These are phyloP conservation scores for Grammothele lineata DNA, from an alignment of 768 basidiomycete genomes.

Conservation along the genomic window DNA sequence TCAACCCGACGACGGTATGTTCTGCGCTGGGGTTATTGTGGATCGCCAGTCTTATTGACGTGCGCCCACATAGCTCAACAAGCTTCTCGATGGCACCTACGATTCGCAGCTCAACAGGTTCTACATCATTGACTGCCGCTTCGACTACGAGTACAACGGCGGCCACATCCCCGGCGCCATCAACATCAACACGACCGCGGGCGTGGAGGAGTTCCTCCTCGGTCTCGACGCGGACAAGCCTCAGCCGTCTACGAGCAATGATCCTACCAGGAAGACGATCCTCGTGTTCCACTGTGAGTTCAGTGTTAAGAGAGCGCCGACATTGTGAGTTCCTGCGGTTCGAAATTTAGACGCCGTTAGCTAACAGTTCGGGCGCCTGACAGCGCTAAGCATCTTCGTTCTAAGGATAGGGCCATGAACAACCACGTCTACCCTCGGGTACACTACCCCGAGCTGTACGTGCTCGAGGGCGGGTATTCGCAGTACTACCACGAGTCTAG, in stretches of 20 bases:
- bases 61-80: slow-evolving; percentile 53
- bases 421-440: slow-evolving; percentile 87
- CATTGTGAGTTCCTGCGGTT: slow-evolving; percentile 62
- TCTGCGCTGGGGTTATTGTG: neutral
- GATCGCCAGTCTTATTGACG: neutral
- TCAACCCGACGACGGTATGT: slow-evolving; percentile 74
- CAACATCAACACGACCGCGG: slow-evolving; percentile 80
- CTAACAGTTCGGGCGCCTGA: neutral
- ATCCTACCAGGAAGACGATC: slow-evolving; percentile 69
- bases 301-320: slow-evolving; percentile 91
- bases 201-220: slow-evolving; percentile 80
- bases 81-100: slow-evolving; percentile 73
- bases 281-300: slow-evolving; percentile 99
- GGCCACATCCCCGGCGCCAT: slow-evolving; percentile 91
- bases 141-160: slow-evolving; percentile 93
- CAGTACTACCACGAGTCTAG: slow-evolving; percentile 73
- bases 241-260: slow-evolving; percentile 69
- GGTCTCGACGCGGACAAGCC: slow-evolving; percentile 52
- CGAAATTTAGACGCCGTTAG: neutral
- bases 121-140: slow-evolving; percentile 92
- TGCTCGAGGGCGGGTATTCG: slow-evolving; percentile 95
- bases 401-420: slow-evolving; percentile 86
- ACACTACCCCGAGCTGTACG: slow-evolving; percentile 94
- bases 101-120: slow-evolving; percentile 59
- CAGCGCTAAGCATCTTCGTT: slow-evolving; percentile 91